These are phyloP conservation scores for Russula compacta DNA, from an alignment of 768 basidiomycete genomes.

Conservation along the genomic window DNA sequence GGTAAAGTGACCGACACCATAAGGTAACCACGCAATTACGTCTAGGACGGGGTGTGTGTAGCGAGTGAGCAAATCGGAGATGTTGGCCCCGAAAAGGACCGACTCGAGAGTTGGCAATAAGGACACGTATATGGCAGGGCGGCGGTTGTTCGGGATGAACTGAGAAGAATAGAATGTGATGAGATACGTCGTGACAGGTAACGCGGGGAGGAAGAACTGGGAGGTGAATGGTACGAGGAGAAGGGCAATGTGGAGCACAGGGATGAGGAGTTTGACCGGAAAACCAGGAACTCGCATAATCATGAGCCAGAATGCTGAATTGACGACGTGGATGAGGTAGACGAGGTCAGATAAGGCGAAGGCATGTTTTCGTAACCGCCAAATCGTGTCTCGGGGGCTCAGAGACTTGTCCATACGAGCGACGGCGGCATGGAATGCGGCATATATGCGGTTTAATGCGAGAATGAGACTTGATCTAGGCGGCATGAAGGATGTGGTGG, in stretches of 20 bases:
- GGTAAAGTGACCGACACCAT: conserved; percentile 88
- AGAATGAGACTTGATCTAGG: conserved; percentile 1
- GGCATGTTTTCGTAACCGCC: conserved; percentile 45
- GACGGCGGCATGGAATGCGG: conserved; percentile 52
- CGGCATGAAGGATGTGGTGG: conserved; percentile 2
- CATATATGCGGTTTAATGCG: conserved; percentile 19
- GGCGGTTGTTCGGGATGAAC: conserved; percentile 67
- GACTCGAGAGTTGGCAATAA: conserved; percentile 91
- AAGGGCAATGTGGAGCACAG: conserved; percentile 55
- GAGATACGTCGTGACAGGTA: conserved; percentile 79
- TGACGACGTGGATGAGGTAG: conserved; percentile 55
- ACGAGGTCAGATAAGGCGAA: conserved; percentile 50
- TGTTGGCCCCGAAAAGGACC: conserved; percentile 94
- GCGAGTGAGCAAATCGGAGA: conserved; percentile 91
- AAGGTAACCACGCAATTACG: conserved; percentile 91
- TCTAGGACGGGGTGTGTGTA: conserved; percentile 91
- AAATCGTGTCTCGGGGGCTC: conserved; percentile 57
- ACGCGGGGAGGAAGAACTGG: conserved; percentile 86
- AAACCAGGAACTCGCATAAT: conserved; percentile 64
- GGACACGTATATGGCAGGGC: conserved; percentile 84
- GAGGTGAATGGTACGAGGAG: conserved; percentile 79
- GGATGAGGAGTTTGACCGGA: conserved; percentile 70
- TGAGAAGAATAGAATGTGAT: conserved; percentile 79
- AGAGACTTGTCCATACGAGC: conserved; percentile 68
- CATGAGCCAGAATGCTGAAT: conserved; percentile 60